Percentiles rank a stretch among this genome's conserved stretches.
Evolutionary conservation across 768 basidiomycete genomes (phyloP).

Genomic region (Phaeotremella fagi): DNA sequence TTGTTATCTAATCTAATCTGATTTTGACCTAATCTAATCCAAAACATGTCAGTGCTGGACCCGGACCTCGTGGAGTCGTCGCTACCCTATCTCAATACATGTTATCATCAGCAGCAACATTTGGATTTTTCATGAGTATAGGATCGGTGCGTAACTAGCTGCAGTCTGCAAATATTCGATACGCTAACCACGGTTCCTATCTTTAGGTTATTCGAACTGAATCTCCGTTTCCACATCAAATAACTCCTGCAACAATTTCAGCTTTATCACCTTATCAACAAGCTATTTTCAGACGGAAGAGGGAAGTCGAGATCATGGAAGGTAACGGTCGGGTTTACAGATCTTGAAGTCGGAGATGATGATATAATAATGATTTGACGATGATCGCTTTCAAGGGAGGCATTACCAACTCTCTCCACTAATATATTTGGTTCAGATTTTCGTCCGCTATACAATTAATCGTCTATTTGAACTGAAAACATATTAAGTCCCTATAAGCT

Average conservation of each 20-base stretch:
- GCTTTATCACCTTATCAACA: conserved; percentile 13
- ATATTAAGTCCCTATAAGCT: too few relatives aligned
- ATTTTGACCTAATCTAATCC: too few relatives aligned
- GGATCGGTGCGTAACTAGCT: conserved; percentile 63
- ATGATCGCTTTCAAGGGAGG: too few relatives aligned
- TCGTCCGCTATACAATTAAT: too few relatives aligned
- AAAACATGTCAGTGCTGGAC: conserved; percentile 67
- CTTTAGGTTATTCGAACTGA: conserved; percentile 85
- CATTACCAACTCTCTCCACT: too few relatives aligned
- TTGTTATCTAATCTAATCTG: too few relatives aligned
- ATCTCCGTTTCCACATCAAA: conserved; percentile 32
- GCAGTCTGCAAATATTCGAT: conserved; percentile 4
- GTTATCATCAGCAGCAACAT: conserved; percentile 95
- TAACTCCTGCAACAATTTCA: conserved; percentile 2
- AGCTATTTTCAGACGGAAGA: conserved; percentile 9
- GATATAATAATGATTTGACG: too few relatives aligned
- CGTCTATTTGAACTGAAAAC: too few relatives aligned
- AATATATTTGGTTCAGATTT: too few relatives aligned
- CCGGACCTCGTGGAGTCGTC: conserved; percentile 82
- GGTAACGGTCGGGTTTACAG: neutral
- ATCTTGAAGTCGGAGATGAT: neutral
- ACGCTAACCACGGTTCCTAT: neutral
- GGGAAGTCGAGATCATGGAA: conserved; percentile 22
- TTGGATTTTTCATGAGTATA: conserved; percentile 93
- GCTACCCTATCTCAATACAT: conserved; percentile 96